These are phyloP conservation scores for Pleurotus ostreatus DNA, from an alignment of 768 basidiomycete genomes.

Conservation along the genomic window DNA sequence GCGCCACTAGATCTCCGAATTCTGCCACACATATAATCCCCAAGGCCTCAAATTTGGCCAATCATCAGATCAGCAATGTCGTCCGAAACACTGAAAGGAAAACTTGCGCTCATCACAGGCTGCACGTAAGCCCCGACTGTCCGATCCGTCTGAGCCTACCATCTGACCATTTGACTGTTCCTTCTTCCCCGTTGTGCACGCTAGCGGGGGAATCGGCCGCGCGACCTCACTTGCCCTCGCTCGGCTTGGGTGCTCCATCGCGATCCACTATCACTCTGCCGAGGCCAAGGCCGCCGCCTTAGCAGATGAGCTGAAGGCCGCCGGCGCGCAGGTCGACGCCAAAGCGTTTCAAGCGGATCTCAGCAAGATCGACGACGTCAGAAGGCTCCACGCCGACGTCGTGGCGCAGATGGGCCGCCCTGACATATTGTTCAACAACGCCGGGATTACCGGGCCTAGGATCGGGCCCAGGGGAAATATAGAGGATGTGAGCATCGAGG, in stretches of 20 bases:
- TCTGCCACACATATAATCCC: too few relatives aligned
- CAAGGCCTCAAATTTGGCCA: too few relatives aligned
- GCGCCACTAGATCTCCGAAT: too few relatives aligned
- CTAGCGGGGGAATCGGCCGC: constrained; percentile 49
- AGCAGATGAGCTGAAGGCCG: constrained; percentile 28
- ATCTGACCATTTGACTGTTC: too few relatives aligned
- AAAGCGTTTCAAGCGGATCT: constrained; percentile 46
- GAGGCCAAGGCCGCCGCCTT: constrained; percentile 32
- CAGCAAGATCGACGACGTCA: constrained; percentile 39
- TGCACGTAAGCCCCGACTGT: constrained; percentile 21
- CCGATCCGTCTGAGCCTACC: too few relatives aligned
- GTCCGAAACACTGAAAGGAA: constrained; percentile 14
- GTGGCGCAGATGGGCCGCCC: constrained; percentile 41
- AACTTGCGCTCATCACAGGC: constrained; percentile 32
- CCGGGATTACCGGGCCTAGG: constrained; percentile 35
- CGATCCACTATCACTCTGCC: constrained; percentile 46
- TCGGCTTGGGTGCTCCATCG: constrained; percentile 39
- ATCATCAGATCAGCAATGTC: too few relatives aligned
- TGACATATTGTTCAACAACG: constrained; percentile 50
- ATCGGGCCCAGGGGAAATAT: constrained; percentile 46
- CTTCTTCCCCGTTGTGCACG: too few relatives aligned
- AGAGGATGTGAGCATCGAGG: constrained; percentile 35
- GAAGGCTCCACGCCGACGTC: constrained; percentile 37
- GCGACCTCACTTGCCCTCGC: constrained; percentile 47
- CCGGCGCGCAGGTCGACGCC: constrained; percentile 28